Evolutionary conservation across 306 rosid genomes (phyloP), one percentile per base, ranked within the genome.

Genomic region (Cucurbita moschata): DNA sequence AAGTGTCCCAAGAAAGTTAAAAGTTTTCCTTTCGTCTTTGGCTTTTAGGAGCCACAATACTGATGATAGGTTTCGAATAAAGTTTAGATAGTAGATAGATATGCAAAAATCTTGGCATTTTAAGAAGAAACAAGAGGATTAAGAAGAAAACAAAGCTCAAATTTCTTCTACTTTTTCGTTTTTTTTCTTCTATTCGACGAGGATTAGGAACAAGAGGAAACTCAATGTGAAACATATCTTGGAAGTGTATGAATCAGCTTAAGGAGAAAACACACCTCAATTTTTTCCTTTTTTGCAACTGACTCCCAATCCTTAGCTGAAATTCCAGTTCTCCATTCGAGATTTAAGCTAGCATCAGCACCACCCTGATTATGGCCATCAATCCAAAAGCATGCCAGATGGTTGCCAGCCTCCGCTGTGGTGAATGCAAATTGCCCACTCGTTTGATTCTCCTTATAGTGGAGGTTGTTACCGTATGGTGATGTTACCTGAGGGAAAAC

Each of bases 221-320:
- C 59, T 50, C 47, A 16, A 23, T 69, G 46, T 8, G 59, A 23
- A 4, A 68, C 73, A 49, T 50, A 70, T 70, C 15, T 13, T 11
- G 43, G 2, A 70, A 70, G 10, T 30, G 74, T 35, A 70, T 35
- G 44, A 16, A 50, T 50, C 60, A 50, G 46, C 15, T 26, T 49
- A 26, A 54, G 40, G 72, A 58, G 23, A 68, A 71, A 44, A 58
- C 77, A 78, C 66, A 91, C 99, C 97, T 89, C 97, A 72, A 94
- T 85, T 88, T 91, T 94, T 81, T 94, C 99, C 76, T 91, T 91
- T 80, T 73, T 94, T 38, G 99, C 99, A 63, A 94, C 97, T 4
- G 99, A 82, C 39, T 91, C 99, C 99, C 99, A 94, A 80, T 94
- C 99, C 86, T 89, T 91, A 26, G 99, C 96, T 37, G 96, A 92